These are phyloP conservation scores for Leishmania braziliensis DNA, from an alignment of 208 protist genomes.

Conservation along the genomic window DNA sequence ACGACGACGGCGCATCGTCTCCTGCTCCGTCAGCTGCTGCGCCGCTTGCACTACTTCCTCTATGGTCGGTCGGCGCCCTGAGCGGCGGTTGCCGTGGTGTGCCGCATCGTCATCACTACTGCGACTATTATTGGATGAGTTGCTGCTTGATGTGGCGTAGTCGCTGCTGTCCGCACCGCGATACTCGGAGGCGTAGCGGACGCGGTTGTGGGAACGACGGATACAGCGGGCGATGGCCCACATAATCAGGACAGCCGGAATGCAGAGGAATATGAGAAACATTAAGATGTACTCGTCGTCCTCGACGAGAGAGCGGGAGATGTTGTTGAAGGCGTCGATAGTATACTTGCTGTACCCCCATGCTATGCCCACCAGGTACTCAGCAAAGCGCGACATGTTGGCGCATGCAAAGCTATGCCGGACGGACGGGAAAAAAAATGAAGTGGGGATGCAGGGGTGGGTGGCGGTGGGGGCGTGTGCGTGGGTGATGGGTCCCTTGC, in stretches of 20 bases:
- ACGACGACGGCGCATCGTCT: conserved; percentile 13
- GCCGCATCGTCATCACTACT: not conserved
- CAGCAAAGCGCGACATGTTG: conserved; percentile 10
- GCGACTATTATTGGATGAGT: conserved; percentile 13
- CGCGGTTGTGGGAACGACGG: conserved; percentile 23
- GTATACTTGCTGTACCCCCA: conserved; percentile 3
- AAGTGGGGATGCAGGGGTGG: not conserved
- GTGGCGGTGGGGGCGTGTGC: not conserved
- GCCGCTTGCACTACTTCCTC: conserved; percentile 29
- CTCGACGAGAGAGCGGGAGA: conserved; percentile 34
- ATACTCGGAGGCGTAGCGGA: conserved; percentile 44
- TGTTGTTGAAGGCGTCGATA: conserved; percentile 14
- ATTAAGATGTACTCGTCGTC: conserved; percentile 46
- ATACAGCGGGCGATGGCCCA: conserved; percentile 18
- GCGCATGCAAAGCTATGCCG: not conserved
- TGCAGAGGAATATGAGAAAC: conserved; percentile 28
- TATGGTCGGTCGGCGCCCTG: conserved; percentile 11
- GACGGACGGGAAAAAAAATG: no score
- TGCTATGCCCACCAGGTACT: conserved; percentile 1
- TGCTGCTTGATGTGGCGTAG: conserved; percentile 13
- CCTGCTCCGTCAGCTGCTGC: conserved; percentile 18
- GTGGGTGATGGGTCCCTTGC: not conserved
- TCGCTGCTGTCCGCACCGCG: conserved; percentile 13
- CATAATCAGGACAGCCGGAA: conserved; percentile 25
- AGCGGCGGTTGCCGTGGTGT: conserved; percentile 1